Evolutionary conservation across 495 filamentous ascomycete genomes (phyloP), one percentile per base, ranked within the genome.

Genomic region (Pseudotulostoma volvatum): DNA sequence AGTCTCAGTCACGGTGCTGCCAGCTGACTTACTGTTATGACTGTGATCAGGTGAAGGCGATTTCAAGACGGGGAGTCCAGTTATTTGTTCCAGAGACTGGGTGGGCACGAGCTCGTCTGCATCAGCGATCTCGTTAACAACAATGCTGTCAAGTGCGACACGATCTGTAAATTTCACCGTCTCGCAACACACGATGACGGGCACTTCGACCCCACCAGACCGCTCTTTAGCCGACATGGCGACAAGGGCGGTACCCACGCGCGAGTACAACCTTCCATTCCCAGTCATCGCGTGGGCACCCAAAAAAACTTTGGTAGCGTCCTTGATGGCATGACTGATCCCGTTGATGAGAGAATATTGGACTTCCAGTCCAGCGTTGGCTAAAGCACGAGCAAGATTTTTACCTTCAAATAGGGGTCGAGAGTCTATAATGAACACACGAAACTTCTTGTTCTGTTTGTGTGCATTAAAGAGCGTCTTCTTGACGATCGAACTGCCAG

Each of bases 111-210:
- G 50, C 53, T 81, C 77, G 41, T 81, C 77, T 18, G 77, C 59
- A 18, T 65, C 66, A 31, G 77, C 86, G 41, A 95, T 77, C 64
- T 97, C 90, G 56, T 97, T 96, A 37, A 79, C 76, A 16, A 90
- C 85, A 44, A 97, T 86, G 23, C 81, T 81, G 57, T 94, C 90
- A 0, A 92, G 71, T 7, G 84, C 80, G 3, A 93, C 84, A 38
- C 79, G 74, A 47, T 94, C 90, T 16, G 83, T 87, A 59, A 94
- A 93, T 56, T 96, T 97, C 63, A 97, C 74, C 2, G 79, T 86
- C 66, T 97, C 88, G 55, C 86, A 95, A 42, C 83, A 82, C 3
- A 92, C 84, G 21, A 88, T 77, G 30, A 97, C 87, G 2, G 86
- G 83, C 23, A 84, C 71, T 36, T 69, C 62, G 35, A 65, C 60